These are phyloP conservation scores for Cryphonectria radicalis DNA, from an alignment of 2,329 filamentous ascomycete species.

Conservation along the genomic window DNA sequence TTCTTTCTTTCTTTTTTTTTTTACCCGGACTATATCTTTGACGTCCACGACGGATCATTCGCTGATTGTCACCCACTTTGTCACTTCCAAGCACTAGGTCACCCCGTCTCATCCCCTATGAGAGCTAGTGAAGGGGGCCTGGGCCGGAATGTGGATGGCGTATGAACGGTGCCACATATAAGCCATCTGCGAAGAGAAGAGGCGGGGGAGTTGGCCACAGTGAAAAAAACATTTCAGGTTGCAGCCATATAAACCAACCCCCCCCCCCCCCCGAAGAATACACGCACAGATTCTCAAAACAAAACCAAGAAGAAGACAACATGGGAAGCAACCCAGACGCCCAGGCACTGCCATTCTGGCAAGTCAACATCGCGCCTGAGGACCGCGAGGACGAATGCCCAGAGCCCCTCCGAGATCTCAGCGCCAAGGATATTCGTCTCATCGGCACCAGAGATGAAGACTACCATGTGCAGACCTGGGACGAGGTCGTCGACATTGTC, in stretches of 20 bases:
- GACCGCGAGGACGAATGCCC: constrained; percentile 72
- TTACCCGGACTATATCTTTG: not conserved
- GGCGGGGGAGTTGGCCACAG: not conserved
- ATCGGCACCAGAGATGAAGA: constrained; percentile 71
- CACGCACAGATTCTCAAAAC: not conserved
- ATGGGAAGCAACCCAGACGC: constrained; percentile 43
- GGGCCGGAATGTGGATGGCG: not conserved
- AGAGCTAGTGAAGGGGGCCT: not conserved
- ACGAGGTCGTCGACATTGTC: constrained; percentile 67
- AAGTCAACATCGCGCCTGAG: constrained; percentile 72
- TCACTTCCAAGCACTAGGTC: not conserved
- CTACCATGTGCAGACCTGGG: constrained; percentile 71
- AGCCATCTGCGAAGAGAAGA: not conserved
- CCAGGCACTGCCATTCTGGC: constrained; percentile 71
- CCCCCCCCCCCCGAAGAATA: not conserved
- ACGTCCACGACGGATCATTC: not conserved
- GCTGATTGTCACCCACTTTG: not conserved
- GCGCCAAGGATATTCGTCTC: constrained; percentile 70
- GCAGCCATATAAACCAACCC: not conserved
- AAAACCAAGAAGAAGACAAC: not conserved
- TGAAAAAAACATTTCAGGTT: not conserved
- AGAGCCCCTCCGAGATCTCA: constrained; percentile 65
- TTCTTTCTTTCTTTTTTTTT: not conserved
- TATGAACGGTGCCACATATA: not conserved
- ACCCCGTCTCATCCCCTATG: not conserved